A percentile compares a stretch with the other conserved stretches of the same genome.
Conservation (phyloP, 805 yeast species). For the Nakazawaea anatomiae region DNA sequence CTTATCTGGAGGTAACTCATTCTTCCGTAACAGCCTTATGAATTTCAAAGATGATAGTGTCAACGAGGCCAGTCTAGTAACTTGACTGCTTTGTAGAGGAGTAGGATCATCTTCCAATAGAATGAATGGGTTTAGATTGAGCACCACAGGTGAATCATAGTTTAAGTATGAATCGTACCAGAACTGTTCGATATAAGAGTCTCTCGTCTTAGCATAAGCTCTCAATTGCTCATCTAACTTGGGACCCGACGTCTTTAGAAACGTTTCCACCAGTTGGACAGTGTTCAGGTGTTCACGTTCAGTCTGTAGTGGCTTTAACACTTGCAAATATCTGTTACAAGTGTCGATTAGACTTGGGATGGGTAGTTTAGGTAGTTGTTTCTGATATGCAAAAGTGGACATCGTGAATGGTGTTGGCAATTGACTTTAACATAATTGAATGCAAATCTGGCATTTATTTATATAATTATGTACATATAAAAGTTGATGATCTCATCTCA, state of each 20-base stretch:
- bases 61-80: slow-evolving; percentile 75
- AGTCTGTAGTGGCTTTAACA: slow-evolving; percentile 76
- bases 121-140: slow-evolving; percentile 86
- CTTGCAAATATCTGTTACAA: slow-evolving; percentile 57
- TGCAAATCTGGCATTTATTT: no score
- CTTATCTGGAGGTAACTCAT: slow-evolving; percentile 67
- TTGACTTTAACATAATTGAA: no score
- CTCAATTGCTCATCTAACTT: slow-evolving; percentile 58
- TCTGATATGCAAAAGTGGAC: slow-evolving; percentile 55
- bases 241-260: slow-evolving; percentile 50
- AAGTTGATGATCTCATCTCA: no score
- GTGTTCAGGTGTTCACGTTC: slow-evolving; percentile 63
- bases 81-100: slow-evolving; percentile 54
- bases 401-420: not conserved
- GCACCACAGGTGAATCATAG: slow-evolving; percentile 87
- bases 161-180: slow-evolving; percentile 90
- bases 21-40: slow-evolving; percentile 69
- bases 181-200: slow-evolving; percentile 86
- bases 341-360: slow-evolving; percentile 73
- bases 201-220: slow-evolving; percentile 54
- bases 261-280: slow-evolving; percentile 46
- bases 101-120: slow-evolving; percentile 90
- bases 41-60: slow-evolving; percentile 75
- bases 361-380: slow-evolving; percentile 59
- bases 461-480: no score